phyloP scores from a whole-genome alignment of 108 stramenopile genomes.

The Cylindrotheca fusiformis region DNA sequence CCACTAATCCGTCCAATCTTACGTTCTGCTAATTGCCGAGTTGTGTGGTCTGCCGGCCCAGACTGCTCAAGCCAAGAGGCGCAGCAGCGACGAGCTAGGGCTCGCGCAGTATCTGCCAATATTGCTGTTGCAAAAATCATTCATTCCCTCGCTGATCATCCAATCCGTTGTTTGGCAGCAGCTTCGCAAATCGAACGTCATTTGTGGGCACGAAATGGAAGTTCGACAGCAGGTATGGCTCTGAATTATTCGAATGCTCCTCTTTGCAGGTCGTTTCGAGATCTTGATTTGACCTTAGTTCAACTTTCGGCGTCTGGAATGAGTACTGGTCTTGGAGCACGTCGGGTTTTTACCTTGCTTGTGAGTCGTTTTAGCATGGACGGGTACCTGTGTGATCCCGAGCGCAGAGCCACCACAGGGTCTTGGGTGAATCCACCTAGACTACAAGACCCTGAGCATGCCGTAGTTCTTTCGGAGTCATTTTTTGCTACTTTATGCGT shows the following conservation, averaged over 20 bases:
- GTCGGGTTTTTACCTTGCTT: conserved; percentile 67
- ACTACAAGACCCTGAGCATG: conserved; percentile 81
- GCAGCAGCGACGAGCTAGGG: conserved; percentile 63
- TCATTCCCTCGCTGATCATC: conserved; percentile 84
- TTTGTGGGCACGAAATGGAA: conserved; percentile 88
- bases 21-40: conserved; percentile 79
- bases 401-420: conserved; percentile 47
- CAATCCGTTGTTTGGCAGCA: conserved; percentile 82
- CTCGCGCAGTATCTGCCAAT: conserved; percentile 64
- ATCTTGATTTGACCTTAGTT: conserved; percentile 80
- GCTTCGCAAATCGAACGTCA: conserved; percentile 85
- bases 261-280: conserved; percentile 78
- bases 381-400: conserved; percentile 84
- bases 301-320: conserved; percentile 84
- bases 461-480: conserved; percentile 73
- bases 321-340: conserved; percentile 81
- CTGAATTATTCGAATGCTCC: conserved; percentile 84
- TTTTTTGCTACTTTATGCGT: conserved; percentile 83
- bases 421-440: conserved; percentile 82
- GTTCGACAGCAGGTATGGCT: conserved; percentile 77
- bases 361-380: conserved; percentile 81
- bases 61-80: conserved; percentile 80
- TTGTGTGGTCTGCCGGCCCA: conserved; percentile 85
- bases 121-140: conserved; percentile 87
- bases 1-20: conserved; percentile 67